phyloP scores from a whole-genome alignment of 768 basidiomycete genomes.

The Paxillus involutus region DNA sequence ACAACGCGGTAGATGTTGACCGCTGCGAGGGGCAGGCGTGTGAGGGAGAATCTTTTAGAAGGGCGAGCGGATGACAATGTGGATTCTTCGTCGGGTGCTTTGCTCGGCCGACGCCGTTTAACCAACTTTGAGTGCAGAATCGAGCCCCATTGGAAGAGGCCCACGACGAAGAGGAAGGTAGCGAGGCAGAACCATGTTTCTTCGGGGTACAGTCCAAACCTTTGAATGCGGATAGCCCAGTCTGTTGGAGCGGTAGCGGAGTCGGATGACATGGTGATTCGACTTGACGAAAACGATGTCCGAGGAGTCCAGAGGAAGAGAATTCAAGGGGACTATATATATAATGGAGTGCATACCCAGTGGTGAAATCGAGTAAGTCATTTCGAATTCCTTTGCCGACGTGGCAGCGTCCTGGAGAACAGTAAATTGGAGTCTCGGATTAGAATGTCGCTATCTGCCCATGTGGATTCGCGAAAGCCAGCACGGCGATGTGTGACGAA shows the following conservation, averaged over 20 bases:
- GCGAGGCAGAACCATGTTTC: constrained; percentile 18
- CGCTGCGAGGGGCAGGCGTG: constrained; percentile 36
- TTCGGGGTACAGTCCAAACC: not conserved
- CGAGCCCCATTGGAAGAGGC: constrained; percentile 28
- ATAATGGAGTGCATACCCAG: not conserved
- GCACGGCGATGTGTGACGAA: no score
- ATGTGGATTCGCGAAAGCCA: no score
- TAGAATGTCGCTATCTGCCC: no score
- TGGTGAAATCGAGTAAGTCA: not conserved
- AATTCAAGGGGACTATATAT: not conserved
- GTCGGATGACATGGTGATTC: not conserved
- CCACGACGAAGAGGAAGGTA: constrained; percentile 15
- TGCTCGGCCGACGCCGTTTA: not conserved
- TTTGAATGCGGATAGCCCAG: not conserved
- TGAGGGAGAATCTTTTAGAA: constrained; percentile 36
- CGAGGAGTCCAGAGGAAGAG: not conserved
- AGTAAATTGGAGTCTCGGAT: no score
- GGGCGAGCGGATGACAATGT: not conserved
- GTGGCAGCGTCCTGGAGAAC: not conserved
- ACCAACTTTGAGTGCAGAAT: constrained; percentile 20
- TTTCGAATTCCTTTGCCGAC: not conserved
- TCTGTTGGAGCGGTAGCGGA: not conserved
- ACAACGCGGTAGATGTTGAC: constrained; percentile 46
- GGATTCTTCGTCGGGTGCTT: constrained; percentile 16
- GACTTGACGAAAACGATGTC: not conserved